These are phyloP conservation scores for Rhizophagus sp. DNA, from an alignment of 192 early-diverging fungal genomes.

Conservation along the genomic window DNA sequence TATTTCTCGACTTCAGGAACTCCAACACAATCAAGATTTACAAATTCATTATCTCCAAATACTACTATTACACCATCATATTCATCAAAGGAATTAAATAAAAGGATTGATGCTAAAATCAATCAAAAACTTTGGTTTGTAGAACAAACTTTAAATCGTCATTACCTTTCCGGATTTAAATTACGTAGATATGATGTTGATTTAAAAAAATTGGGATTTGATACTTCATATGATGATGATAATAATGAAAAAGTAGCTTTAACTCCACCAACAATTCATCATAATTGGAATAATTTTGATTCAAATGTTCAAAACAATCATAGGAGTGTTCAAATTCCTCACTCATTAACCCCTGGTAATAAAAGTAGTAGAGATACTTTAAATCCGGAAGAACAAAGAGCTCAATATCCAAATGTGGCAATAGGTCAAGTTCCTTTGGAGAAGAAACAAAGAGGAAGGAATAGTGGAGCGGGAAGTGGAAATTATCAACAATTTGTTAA, in stretches of 20 bases:
- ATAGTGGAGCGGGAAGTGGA: background rate
- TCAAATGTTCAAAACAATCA: background rate
- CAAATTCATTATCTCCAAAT: too few species aligned
- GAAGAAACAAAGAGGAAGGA: background rate
- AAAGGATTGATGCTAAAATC: background rate
- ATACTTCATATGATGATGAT: background rate
- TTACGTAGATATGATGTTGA: background rate
- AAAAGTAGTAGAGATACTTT: background rate
- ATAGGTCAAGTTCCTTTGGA: background rate
- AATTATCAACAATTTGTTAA: background rate
- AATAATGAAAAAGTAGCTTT: background rate
- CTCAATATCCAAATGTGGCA: background rate
- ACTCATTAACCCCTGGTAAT: background rate
- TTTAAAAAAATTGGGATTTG: background rate
- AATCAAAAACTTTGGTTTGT: background rate
- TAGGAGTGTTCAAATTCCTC: background rate
- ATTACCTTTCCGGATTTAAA: conserved; percentile 9
- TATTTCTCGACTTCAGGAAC: background rate
- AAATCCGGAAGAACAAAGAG: background rate
- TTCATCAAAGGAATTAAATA: background rate
- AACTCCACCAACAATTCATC: background rate
- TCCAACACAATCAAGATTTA: background rate
- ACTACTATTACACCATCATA: background rate
- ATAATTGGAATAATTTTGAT: background rate
- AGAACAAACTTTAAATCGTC: background rate